phyloP scores from a whole-genome alignment of 805 yeast species.

The Saccharomycodes ludwigii region DNA sequence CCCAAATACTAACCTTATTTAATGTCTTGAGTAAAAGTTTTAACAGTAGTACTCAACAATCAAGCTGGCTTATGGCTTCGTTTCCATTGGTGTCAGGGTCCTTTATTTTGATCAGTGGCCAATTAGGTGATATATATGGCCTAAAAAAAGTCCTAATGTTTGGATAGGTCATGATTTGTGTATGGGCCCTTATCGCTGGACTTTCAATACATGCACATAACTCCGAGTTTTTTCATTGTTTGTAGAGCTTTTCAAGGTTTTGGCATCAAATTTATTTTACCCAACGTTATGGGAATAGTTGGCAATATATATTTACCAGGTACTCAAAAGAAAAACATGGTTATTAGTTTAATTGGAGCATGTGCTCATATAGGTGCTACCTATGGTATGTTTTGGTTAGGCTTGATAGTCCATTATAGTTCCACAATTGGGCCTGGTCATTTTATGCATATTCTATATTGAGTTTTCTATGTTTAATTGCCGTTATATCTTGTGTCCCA shows the following conservation, averaged over 20 bases:
- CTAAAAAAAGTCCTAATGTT: slow-evolving; percentile 37
- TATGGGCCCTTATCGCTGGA: slow-evolving; percentile 55
- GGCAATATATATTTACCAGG: slow-evolving; percentile 32
- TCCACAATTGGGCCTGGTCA: slow-evolving; percentile 20
- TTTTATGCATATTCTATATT: slow-evolving; percentile 18
- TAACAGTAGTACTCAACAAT: slow-evolving; percentile 21
- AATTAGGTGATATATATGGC: slow-evolving; percentile 64
- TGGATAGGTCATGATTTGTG: slow-evolving; percentile 42
- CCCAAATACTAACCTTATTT: slow-evolving; percentile 28
- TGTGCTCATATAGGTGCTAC: slow-evolving; percentile 52
- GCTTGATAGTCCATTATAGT: slow-evolving; percentile 24
- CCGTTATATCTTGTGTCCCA: slow-evolving; percentile 18
- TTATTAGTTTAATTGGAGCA: slow-evolving; percentile 43
- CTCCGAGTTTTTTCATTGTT: slow-evolving; percentile 35
- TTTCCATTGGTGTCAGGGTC: slow-evolving; percentile 65
- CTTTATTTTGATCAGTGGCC: slow-evolving; percentile 54
- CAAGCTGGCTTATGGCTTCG: slow-evolving; percentile 62
- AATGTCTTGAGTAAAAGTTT: slow-evolving; percentile 23
- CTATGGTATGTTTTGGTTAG: slow-evolving; percentile 39
- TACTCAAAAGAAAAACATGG: slow-evolving; percentile 36
- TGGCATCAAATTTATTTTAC: slow-evolving; percentile 45
- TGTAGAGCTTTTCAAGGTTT: slow-evolving; percentile 53
- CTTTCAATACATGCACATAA: slow-evolving; percentile 38
- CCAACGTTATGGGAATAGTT: slow-evolving; percentile 46
- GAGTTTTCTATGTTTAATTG: slow-evolving; percentile 9